Evolutionary conservation across 2,329 filamentous ascomycete species (phyloP).

Genomic region (Xylariales sp.): DNA sequence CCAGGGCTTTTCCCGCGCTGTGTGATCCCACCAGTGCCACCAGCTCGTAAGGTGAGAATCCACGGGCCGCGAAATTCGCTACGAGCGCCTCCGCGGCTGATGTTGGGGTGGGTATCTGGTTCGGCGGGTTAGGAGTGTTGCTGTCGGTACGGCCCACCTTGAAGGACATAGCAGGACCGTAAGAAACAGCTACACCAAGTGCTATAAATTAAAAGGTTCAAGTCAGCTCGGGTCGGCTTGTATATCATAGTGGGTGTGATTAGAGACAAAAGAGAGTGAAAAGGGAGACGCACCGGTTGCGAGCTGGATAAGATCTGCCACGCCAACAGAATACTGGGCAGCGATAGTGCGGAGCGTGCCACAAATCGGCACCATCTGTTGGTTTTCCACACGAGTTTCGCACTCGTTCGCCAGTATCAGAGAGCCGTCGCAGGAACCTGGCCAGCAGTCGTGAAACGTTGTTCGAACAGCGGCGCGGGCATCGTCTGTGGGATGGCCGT

Average conservation of each 20-base stretch:
- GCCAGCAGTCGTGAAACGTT: slow-evolving; percentile 25
- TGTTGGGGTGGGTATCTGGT: slow-evolving; percentile 15
- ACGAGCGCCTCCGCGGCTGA: slow-evolving; percentile 13
- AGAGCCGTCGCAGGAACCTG: slow-evolving; percentile 21
- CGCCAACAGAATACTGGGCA: slow-evolving; percentile 16
- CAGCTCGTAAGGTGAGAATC: slow-evolving; percentile 18
- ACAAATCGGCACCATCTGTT: slow-evolving; percentile 19
- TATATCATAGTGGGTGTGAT: too few relatives aligned
- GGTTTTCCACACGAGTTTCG: slow-evolving; percentile 18
- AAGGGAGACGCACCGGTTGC: slow-evolving; percentile 19
- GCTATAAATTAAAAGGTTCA: slow-evolving; percentile 13
- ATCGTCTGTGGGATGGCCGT: slow-evolving; percentile 17
- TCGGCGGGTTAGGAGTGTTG: slow-evolving; percentile 11
- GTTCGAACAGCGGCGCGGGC: slow-evolving; percentile 21
- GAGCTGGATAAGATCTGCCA: slow-evolving; percentile 23
- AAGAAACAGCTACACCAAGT: slow-evolving; percentile 18
- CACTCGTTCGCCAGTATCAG: slow-evolving; percentile 23
- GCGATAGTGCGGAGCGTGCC: slow-evolving; percentile 16
- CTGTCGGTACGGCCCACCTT: slow-evolving; percentile 20
- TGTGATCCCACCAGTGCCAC: slow-evolving; percentile 22
- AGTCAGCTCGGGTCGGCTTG: too few relatives aligned
- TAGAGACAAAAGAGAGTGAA: too few relatives aligned
- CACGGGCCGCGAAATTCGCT: slow-evolving; percentile 14
- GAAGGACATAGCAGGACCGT: slow-evolving; percentile 16
- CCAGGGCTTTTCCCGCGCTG: slow-evolving; percentile 18